Conservation (phyloP, 2,329 filamentous ascomycete species). For the Cryphonectria carpinicola region DNA sequence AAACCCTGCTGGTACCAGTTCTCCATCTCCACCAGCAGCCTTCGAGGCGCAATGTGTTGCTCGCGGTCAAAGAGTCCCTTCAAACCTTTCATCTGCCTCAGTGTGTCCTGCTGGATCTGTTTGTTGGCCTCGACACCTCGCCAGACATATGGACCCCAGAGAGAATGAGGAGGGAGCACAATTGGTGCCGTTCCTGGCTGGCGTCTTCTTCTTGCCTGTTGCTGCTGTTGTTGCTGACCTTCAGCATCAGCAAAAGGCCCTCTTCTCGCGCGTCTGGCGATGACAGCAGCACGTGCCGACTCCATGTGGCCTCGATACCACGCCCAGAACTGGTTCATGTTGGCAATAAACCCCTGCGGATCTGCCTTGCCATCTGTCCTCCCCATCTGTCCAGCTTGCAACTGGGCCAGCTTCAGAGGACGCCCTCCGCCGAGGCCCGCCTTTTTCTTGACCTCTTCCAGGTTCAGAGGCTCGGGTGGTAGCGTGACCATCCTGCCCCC, state of each 20-base stretch:
- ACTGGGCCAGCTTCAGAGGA: slow-evolving; percentile 15
- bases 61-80: slow-evolving; percentile 35
- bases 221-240: too few relatives aligned
- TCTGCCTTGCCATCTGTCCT: slow-evolving; percentile 27
- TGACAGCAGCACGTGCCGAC: slow-evolving; percentile 25
- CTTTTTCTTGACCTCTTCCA: slow-evolving; percentile 32
- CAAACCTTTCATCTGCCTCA: slow-evolving; percentile 35
- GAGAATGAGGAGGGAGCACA: slow-evolving; percentile 32
- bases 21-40: slow-evolving; percentile 33
- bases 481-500: slow-evolving; percentile 44
- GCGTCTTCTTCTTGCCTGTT: neutral
- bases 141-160: slow-evolving; percentile 34
- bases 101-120: slow-evolving; percentile 36
- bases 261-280: neutral
- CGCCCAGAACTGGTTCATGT: slow-evolving; percentile 29
- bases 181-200: neutral
- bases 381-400: slow-evolving; percentile 19
- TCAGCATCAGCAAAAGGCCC: neutral
- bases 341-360: slow-evolving; percentile 27
- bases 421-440: slow-evolving; percentile 19
- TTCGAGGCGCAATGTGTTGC: slow-evolving; percentile 34
- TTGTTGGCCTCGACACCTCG: slow-evolving; percentile 26
- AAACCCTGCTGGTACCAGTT: slow-evolving; percentile 24
- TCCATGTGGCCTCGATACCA: slow-evolving; percentile 10
- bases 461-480: slow-evolving; percentile 34